Base-by-base conservation (phyloP, 768 basidiomycete species). In the Auricularia sp. region DNA sequence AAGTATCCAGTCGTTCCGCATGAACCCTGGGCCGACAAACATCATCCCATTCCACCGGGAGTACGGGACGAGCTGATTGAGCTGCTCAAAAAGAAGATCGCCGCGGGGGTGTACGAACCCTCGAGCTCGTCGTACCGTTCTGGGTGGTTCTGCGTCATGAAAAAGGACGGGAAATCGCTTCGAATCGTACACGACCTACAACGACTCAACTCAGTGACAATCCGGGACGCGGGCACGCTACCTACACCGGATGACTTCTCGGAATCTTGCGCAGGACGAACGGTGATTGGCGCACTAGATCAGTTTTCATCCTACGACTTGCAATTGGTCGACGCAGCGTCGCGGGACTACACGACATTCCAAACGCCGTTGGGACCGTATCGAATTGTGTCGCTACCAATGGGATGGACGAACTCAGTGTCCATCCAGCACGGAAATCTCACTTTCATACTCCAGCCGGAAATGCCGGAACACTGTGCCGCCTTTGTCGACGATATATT, bases 321-420 rank as follows among this genome's bases (percentile, higher is more conserved):
- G 33, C 64, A 74, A 18, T 56, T 66, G 0, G 65, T 79, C 0
- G 68, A 71, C 8, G 67, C 69, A n/a, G 65, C 65, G 2, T 80
- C 74, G 0, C 62, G 73, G 3, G 77, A 81, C 42, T 67, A 78
- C 7, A 81, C 79, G 0, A 78, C 76, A 0, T 82, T 81, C 68
- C 73, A 76, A 63, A 77, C 74, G 0, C 78, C 76, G 0, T 69
- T 77, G 3, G 77, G 78, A 13, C 1, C 73, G 0, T 64, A 77
- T 0, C 67, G 72, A 0, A 69, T 80, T 0, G 71, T 71, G 1
- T 69, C 70, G 0, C 65, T 81, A 0, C 78, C 78, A 0, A 79
- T 78, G 77, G 81, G 80, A 0, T 78, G 70, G 47, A 80, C 79
- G 0, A 80, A 81, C 29, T 75, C 73, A 0, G 72, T 76, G 0